Evolutionary conservation across 345 rosid genomes (phyloP), one percentile per base, ranked within the genome.

Genomic region (Gossypium anomalum): DNA sequence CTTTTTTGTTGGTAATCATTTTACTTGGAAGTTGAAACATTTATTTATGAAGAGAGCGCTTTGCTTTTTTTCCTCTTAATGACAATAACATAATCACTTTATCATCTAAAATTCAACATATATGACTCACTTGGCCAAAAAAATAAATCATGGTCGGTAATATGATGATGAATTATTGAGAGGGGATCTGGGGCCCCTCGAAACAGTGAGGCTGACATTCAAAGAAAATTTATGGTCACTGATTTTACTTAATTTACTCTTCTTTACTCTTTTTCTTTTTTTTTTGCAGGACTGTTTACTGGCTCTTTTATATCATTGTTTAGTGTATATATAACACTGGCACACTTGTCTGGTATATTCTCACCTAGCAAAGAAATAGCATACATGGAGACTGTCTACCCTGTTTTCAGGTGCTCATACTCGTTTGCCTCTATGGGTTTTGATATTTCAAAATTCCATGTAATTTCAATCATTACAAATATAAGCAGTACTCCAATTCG

Each of bases 281-380:
- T 66, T 47, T 67, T 73, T 79, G 83, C 93, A 95, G 99, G 99
- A 13, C 78, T 95, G 56, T 89, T 93, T 66, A 95, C 99, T 0
- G 99, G 99, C 23, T 90, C 93, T 78, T 90, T 95, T 72, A 89
- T 89, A 17, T 90, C 99, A 52, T 61, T 95, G 67, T 91, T 95
- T 77, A 83, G 82, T 74, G 84, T 93, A 45, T 95, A 95, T 75
- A 86, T 92, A 67, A 87, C 86, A 29, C 78, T 95, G 56, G 99
- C 97, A 1, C 97, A 93, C 77, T 70, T 93, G 15, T 81, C 96
- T 23, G 97, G 99, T 27, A 74, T 91, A 48, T 91, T 93, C 77
- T 80, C 88, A 5, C 68, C 94, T 48, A 78, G 68, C 75, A 77
- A 77, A 20, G 86, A 83, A 74, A 64, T 79, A 17, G 80, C 86